These are phyloP conservation scores for Psilocybe cyanescens DNA, from an alignment of 768 basidiomycete species.

Conservation along the genomic window DNA sequence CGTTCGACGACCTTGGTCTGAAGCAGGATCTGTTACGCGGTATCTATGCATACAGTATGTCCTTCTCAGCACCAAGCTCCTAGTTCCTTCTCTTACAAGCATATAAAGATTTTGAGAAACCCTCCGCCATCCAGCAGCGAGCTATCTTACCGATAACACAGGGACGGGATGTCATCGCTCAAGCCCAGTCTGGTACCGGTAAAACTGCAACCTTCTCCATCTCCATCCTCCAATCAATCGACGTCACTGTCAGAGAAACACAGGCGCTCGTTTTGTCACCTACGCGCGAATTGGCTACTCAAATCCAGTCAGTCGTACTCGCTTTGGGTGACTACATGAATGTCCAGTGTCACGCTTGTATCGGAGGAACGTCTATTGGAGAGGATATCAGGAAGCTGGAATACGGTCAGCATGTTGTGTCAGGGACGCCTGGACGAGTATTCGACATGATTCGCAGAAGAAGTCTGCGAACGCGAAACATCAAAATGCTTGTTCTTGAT, in stretches of 20 bases:
- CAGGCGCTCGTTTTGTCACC: slow-evolving; percentile 97
- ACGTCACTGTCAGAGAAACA: slow-evolving; percentile 90
- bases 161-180: slow-evolving; percentile 97
- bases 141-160: slow-evolving; percentile 96
- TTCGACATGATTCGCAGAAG: slow-evolving; percentile 99
- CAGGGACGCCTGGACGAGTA: slow-evolving; percentile 96
- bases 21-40: slow-evolving; percentile 96
- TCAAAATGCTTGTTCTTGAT: slow-evolving; percentile 96
- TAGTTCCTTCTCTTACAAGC: neutral
- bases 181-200: slow-evolving; percentile 98
- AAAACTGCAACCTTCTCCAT: slow-evolving; percentile 99
- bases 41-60: slow-evolving; percentile 95
- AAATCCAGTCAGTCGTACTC: slow-evolving; percentile 96
- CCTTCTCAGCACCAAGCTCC: neutral
- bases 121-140: slow-evolving; percentile 98
- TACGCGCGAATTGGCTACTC: slow-evolving; percentile 98
- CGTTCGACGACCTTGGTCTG: slow-evolving; percentile 87
- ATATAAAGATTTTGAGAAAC: slow-evolving; percentile 86
- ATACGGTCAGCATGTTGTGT: slow-evolving; percentile 97
- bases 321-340: slow-evolving; percentile 99
- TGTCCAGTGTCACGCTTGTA: slow-evolving; percentile 97
- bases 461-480: slow-evolving; percentile 91
- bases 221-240: slow-evolving; percentile 97
- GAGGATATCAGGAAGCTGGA: slow-evolving; percentile 98
- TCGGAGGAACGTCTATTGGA: slow-evolving; percentile 95